Conservation (phyloP, 352 stramenopile species). For the Thraustotheca clavata region DNA sequence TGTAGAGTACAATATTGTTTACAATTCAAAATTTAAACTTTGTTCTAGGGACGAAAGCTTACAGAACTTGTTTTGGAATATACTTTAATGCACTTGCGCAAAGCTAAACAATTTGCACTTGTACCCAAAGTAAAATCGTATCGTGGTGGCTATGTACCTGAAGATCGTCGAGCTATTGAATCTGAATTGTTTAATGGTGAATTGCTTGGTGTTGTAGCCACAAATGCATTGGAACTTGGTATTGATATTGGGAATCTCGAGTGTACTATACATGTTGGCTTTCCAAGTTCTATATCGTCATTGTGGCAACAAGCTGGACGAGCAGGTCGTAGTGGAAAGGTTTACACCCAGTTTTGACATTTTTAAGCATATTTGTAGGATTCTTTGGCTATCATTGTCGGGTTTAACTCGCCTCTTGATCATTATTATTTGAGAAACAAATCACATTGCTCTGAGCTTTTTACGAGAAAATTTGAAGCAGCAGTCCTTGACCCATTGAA, state of each 20-base stretch:
- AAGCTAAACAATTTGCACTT: slow-evolving; percentile 31
- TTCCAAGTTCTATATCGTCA: slow-evolving; percentile 87
- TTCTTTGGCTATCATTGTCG: slow-evolving; percentile 91
- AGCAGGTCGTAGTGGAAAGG: slow-evolving; percentile 72
- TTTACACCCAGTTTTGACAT: background rate
- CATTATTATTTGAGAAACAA: slow-evolving; percentile 80
- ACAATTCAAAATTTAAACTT: background rate
- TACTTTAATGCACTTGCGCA: slow-evolving; percentile 55
- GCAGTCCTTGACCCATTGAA: slow-evolving; percentile 84
- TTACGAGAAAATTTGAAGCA: slow-evolving; percentile 59
- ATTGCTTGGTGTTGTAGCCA: slow-evolving; percentile 93
- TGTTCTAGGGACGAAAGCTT: slow-evolving; percentile 71
- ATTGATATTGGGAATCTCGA: slow-evolving; percentile 94
- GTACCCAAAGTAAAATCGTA: slow-evolving; percentile 89
- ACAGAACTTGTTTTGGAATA: slow-evolving; percentile 89
- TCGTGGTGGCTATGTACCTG: slow-evolving; percentile 91
- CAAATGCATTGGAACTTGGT: slow-evolving; percentile 95
- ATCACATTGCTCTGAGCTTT: slow-evolving; percentile 49
- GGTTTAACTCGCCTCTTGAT: slow-evolving; percentile 92
- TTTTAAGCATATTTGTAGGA: slow-evolving; percentile 20
- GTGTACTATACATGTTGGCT: slow-evolving; percentile 94
- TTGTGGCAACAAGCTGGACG: slow-evolving; percentile 96
- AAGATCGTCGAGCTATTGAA: slow-evolving; percentile 91
- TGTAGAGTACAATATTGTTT: slow-evolving; percentile 50
- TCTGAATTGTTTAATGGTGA: slow-evolving; percentile 90